Evolutionary conservation across 2,329 filamentous ascomycete genomes (phyloP).

Genomic region (Aspergillus phoenicis): DNA sequence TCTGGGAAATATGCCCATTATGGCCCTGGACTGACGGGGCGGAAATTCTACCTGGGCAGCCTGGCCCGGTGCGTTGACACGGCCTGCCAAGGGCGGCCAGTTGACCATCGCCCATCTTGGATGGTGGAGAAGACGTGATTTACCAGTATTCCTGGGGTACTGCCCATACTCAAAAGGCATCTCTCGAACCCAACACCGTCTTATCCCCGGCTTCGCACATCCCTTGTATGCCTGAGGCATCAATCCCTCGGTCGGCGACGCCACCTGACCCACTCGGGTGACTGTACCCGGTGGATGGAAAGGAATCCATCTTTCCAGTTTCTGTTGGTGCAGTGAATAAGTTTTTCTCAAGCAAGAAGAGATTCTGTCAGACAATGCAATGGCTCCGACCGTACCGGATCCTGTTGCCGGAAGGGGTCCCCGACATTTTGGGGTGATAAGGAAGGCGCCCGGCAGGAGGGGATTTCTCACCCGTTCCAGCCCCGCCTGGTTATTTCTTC

Average conservation of each 20-base stretch:
- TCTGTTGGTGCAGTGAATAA: background rate
- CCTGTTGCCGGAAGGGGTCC: background rate
- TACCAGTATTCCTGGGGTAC: too few species aligned
- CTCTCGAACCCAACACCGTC: too few species aligned
- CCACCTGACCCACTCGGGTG: too few species aligned
- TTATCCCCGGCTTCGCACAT: too few species aligned
- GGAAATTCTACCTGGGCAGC: conserved; percentile 31
- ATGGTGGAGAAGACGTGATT: background rate
- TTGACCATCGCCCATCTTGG: background rate
- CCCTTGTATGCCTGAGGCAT: too few species aligned
- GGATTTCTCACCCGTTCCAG: background rate
- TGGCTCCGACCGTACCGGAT: background rate
- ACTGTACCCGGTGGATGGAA: too few species aligned
- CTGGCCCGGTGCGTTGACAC: conserved; percentile 29
- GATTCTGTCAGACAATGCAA: background rate
- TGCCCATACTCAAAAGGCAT: too few species aligned
- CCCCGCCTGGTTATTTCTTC: background rate
- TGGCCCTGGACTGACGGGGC: conserved; percentile 26
- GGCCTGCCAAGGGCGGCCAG: conserved; percentile 17
- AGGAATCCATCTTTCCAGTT: too few species aligned
- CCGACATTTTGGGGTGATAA: too few species aligned
- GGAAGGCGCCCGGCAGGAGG: background rate
- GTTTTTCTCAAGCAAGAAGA: background rate
- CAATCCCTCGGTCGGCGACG: too few species aligned
- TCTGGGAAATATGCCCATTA: conserved; percentile 54